These are phyloP conservation scores for Yamadazyma jaroonii DNA, from an alignment of 1,139 yeast genomes.

Conservation along the genomic window DNA sequence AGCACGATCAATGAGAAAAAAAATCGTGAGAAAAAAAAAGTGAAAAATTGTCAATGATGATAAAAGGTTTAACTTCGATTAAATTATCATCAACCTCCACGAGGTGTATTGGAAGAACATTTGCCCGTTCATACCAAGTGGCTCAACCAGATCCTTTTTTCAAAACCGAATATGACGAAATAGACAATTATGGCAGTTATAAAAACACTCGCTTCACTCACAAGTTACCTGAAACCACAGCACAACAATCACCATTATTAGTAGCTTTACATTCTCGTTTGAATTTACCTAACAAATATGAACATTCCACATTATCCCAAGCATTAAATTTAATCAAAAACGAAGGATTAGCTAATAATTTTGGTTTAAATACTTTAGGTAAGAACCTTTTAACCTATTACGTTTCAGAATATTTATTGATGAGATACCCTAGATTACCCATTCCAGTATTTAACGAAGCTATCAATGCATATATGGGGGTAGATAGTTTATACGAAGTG, in stretches of 20 bases:
- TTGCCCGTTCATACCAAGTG: slow-evolving; percentile 20
- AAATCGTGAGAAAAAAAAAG: slow-evolving; percentile 1
- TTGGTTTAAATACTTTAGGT: slow-evolving; percentile 81
- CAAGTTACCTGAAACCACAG: slow-evolving; percentile 48
- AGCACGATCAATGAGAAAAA: background rate
- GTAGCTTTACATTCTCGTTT: slow-evolving; percentile 81
- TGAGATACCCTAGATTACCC: slow-evolving; percentile 88
- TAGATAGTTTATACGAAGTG: slow-evolving; percentile 57
- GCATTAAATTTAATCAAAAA: slow-evolving; percentile 53
- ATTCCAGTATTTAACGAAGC: slow-evolving; percentile 72
- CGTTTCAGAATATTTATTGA: slow-evolving; percentile 67
- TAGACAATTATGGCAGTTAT: slow-evolving; percentile 41
- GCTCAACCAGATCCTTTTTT: slow-evolving; percentile 22
- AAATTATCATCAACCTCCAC: background rate
- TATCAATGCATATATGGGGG: slow-evolving; percentile 69
- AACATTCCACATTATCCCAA: slow-evolving; percentile 72
- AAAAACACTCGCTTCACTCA: slow-evolving; percentile 44
- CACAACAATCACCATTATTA: slow-evolving; percentile 64
- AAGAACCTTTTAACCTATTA: slow-evolving; percentile 73
- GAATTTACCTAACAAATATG: slow-evolving; percentile 52
- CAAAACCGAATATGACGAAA: slow-evolving; percentile 29
- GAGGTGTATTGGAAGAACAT: background rate
- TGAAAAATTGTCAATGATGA: slow-evolving; percentile 1
- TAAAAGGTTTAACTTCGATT: background rate
- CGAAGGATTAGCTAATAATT: slow-evolving; percentile 64